Base-by-base conservation (phyloP, 1,284 basidiomycete genomes). In the Puccinia hordei region DNA sequence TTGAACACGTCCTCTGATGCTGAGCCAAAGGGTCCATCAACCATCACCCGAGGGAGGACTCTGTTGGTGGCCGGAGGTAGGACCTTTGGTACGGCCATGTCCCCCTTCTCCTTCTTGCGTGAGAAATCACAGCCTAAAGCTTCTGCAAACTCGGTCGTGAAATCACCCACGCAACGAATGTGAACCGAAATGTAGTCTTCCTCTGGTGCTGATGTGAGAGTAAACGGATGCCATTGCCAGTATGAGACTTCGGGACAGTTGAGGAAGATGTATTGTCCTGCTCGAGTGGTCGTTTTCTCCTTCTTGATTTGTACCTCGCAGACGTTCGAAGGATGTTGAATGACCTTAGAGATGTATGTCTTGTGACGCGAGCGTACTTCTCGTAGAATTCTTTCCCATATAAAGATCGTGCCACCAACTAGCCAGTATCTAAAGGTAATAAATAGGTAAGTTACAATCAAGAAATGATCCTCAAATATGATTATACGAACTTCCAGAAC, bases 141-240 rank as follows among this genome's bases (percentile, higher is more conserved):
- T 84, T 90, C 90, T 57, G 93, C 90, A 38, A 95, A 88, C 0
- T 90, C 86, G n/a, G 85, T 87, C 0, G 94, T 95, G 85, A 93
- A 96, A 86, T 95, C 92, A 44, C 94, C 94, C 27, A 89, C 91
- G 65, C 49, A 76, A 81, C 93, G 92, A 83, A 96, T 91, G 85
- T 96, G 94, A 22, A 95, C 90, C 0, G 92, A 93, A 82, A 95
- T 90, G 85, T 94, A 95, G 83, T 94, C 93, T 85, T 94, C 93
- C 85, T 94, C 93, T 0, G 93, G 93, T 0, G 93, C 93, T 8
- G 82, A 83, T 33, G 92, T 95, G 82, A 95, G 89, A 22, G 93
- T 95, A 88, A 95, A 95, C 30, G 93, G 93, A 85, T 95, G 93
- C 92, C 93, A 96, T 85, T 95, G 93, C 89, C 92, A 95, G 87